Base-by-base conservation (phyloP, 257 asterid genomes). In the Solanum chiquidenum region DNA sequence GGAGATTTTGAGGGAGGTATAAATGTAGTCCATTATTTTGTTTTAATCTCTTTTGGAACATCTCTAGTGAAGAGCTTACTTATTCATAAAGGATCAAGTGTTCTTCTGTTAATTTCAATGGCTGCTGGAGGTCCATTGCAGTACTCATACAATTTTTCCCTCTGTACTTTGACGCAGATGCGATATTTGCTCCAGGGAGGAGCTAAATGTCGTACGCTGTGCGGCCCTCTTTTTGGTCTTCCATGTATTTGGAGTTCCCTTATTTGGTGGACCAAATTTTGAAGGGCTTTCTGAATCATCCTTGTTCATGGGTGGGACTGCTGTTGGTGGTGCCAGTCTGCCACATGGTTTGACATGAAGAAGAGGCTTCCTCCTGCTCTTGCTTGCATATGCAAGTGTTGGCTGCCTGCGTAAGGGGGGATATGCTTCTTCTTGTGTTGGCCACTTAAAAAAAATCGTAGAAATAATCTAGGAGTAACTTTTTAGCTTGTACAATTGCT, bases 161-260 rank as follows among this genome's bases (percentile, higher is more conserved):
- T 40, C 91, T 93, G 90, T 91, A 89, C 93, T 92, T 94, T 94
- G 95, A 92, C 97, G 92, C 98, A 96, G 99, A 96, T 95, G 98
- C 99, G 99, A 96, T 96, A 94, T 96, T 97, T 94, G 99, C 99
- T 96, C 98, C 98, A 74, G 89, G 98, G 93, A 92, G 98, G 98
- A 97, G 98, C 92, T 88, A 92, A 95, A 95, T 95, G 98, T 95
- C 98, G 99, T 96, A 95, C 97, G 86, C 95, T 94, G 96, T 95
- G 98, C 90, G 64, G 75, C 92, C 94, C 91, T 91, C 93, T 89
- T 88, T 75, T 86, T 93, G 94, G 93, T 94, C 94, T 93, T 91
- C 91, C 96, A 90, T 95, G 89, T 91, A 90, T 93, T 93, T 92
- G 96, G 98, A 93, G 96, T 87, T 90, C 96, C 98, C 94, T 92